Evolutionary conservation across 2,329 filamentous ascomycete species (phyloP), one percentile per base, ranked within the genome.

Genomic region (Bipolaris sorokiniana): DNA sequence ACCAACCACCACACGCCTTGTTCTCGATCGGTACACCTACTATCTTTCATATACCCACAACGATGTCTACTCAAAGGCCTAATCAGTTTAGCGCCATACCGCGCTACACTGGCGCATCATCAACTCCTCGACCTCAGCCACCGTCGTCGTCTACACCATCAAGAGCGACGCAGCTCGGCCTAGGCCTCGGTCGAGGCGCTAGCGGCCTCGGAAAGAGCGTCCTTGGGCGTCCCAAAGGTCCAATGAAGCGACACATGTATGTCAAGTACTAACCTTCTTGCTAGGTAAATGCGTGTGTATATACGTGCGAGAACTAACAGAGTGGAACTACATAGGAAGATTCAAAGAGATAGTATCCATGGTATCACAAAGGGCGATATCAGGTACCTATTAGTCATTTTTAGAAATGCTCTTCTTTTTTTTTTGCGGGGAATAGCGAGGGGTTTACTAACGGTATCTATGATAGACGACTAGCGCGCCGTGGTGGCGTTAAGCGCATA

Each of bases 401-500:
- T 28, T 3, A 22, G 22, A 22, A 5, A 22, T 22, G 22, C 22
- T n/a, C n/a, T n/a, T n/a, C n/a, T n/a, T 28, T 28, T 10, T 28
- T 26, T 26, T 9, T 2, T 9, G 7, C 7, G 3, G 26, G 26
- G 10, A 5, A 28, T 10, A 10, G 10, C 0, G 3, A 1, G 9
- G 7, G 9, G 9, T 13, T 18, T 31, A 1, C n/a, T 15, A n/a
- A 31, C n/a, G n/a, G 10, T 15, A 37, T 7, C 3, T 33, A 7
- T 26, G 31, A 6, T 33, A 75, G 89, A 63, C 87, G 90, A 38
- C 76, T 94, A 0, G 90, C 90, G 1, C 85, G 90, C 5, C 86
- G 90, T 6, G 90, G 90, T 1, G 90, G 90, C 0, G 88, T 94
- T 0, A 92, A 92, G 71, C 81, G 90, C 0, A 91, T 93, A 7